These are phyloP conservation scores for Ceratocystis ficicola DNA, from an alignment of 2,329 filamentous ascomycete genomes.

Conservation along the genomic window DNA sequence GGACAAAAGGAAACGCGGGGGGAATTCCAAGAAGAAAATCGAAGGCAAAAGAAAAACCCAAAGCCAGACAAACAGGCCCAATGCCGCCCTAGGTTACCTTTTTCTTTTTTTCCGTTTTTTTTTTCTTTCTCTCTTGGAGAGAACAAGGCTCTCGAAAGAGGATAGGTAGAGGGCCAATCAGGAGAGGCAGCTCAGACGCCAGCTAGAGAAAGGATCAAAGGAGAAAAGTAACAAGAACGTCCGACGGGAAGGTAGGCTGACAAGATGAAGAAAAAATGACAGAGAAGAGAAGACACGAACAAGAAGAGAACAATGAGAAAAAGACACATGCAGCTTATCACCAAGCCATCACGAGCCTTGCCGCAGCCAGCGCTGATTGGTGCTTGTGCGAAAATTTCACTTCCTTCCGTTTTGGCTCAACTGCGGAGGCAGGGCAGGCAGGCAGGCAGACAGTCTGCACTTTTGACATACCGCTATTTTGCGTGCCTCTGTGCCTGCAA, in stretches of 20 bases:
- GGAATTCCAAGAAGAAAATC: neutral
- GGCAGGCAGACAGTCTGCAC: too few relatives aligned
- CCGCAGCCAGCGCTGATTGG: constrained; percentile 2
- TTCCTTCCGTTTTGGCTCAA: neutral
- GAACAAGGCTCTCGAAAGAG: neutral
- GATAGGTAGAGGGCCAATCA: neutral
- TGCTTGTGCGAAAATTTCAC: neutral
- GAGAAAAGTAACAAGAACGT: neutral
- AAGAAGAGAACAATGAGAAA: neutral
- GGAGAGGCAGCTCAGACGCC: neutral
- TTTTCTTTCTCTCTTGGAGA: neutral
- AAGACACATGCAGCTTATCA: neutral
- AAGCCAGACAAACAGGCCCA: neutral
- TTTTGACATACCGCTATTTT: too few relatives aligned
- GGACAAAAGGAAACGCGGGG: neutral
- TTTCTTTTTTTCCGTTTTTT: too few relatives aligned
- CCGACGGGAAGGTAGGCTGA: neutral
- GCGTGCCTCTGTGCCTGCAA: too few relatives aligned
- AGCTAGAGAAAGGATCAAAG: neutral
- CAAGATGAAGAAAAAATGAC: too few relatives aligned
- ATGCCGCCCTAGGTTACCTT: neutral
- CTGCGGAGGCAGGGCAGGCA: neutral
- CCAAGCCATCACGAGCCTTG: neutral
- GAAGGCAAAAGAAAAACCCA: constrained; percentile 9
- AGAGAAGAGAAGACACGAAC: neutral